Conservation (phyloP, 805 yeast species). For the Pichia ethanolica region DNA sequence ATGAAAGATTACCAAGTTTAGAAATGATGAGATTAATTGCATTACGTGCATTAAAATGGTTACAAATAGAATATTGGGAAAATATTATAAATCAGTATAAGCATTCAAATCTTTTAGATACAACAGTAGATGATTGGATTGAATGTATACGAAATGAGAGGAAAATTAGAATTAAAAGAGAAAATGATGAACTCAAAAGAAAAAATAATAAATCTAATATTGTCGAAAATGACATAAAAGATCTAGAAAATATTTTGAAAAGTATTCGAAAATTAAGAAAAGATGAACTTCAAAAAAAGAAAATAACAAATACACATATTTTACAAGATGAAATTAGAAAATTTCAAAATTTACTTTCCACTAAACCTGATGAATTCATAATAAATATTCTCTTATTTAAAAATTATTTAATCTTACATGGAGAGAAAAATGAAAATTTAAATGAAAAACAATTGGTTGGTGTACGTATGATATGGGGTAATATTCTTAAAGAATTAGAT, state of each 20-base stretch:
- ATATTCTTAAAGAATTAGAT: constrained; percentile 19
- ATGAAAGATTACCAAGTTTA: constrained; percentile 71
- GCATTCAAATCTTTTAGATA: background rate
- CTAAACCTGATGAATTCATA: constrained; percentile 11
- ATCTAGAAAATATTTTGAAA: constrained; percentile 34
- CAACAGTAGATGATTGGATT: background rate
- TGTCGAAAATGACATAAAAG: background rate
- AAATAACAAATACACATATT: constrained; percentile 34
- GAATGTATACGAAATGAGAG: constrained; percentile 6
- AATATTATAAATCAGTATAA: constrained; percentile 21
- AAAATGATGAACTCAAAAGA: constrained; percentile 1
- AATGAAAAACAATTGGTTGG: constrained; percentile 23
- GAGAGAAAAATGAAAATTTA: constrained; percentile 10
- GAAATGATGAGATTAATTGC: constrained; percentile 58
- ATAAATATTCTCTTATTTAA: constrained; percentile 23
- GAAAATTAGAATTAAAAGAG: constrained; percentile 16
- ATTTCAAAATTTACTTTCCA: background rate
- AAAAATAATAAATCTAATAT: background rate
- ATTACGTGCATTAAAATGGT: constrained; percentile 64
- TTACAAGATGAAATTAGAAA: constrained; percentile 11
- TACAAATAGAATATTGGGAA: constrained; percentile 67
- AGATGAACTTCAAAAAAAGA: constrained; percentile 30
- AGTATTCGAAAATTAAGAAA: constrained; percentile 44
- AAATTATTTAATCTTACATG: constrained; percentile 28
- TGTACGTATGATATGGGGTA: constrained; percentile 26